Conservation (phyloP, 2,329 filamentous ascomycete species). For the Didymella pinodella region DNA sequence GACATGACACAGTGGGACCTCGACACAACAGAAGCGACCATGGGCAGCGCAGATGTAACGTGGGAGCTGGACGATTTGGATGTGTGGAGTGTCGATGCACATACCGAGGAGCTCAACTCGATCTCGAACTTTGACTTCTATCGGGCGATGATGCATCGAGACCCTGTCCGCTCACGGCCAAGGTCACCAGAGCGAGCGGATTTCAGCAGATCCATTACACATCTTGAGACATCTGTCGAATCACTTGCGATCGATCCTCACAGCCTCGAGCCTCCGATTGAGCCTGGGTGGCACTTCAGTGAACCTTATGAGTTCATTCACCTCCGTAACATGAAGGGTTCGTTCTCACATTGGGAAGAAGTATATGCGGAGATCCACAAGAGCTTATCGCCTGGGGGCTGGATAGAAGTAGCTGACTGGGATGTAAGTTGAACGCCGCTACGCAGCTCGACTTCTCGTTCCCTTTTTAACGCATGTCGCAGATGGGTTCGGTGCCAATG, state of each 20-base stretch:
- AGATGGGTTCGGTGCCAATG: constrained; percentile 32
- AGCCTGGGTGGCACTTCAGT: constrained; percentile 57
- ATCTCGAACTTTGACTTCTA: constrained; percentile 37
- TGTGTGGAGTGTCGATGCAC: constrained; percentile 41
- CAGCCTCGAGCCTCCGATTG: constrained; percentile 30
- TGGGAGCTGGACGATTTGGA: constrained; percentile 53
- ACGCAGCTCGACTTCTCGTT: background rate
- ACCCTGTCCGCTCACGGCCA: constrained; percentile 28
- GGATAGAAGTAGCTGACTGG: constrained; percentile 57
- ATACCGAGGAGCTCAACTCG: constrained; percentile 37
- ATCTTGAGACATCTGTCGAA: constrained; percentile 31
- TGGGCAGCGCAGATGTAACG: constrained; percentile 34
- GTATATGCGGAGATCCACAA: constrained; percentile 58
- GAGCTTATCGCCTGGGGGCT: constrained; percentile 56
- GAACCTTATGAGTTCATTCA: constrained; percentile 60
- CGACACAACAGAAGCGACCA: constrained; percentile 56
- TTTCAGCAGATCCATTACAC: constrained; percentile 11
- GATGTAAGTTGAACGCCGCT: constrained; percentile 21
- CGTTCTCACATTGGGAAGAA: constrained; percentile 56
- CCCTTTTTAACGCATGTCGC: background rate
- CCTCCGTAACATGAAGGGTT: constrained; percentile 57
- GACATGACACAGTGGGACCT: constrained; percentile 60
- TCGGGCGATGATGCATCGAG: constrained; percentile 32
- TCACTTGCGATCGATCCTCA: constrained; percentile 34
- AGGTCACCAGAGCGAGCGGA: constrained; percentile 13